Conservation (phyloP, 225 moss, liverwort and hornwort genomes). For the Polytrichum commune region DNA sequence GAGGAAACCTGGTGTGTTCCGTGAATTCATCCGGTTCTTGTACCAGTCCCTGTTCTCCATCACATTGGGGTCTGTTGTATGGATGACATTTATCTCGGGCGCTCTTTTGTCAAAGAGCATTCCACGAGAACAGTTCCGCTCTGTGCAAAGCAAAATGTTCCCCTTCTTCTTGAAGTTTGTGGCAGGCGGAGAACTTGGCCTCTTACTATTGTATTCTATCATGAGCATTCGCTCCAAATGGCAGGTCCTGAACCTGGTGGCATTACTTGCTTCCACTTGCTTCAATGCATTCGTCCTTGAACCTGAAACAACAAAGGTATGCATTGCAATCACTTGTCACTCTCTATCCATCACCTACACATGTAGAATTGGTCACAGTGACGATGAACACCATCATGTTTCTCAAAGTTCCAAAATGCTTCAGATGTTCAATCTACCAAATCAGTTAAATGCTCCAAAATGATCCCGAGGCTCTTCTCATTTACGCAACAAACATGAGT, state of each 20-base stretch:
- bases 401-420: too few relatives aligned
- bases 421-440: too few relatives aligned
- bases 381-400: too few relatives aligned
- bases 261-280: conserved; percentile 30
- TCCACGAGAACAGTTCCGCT: conserved; percentile 64
- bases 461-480: too few relatives aligned
- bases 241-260: conserved; percentile 48
- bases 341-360: too few relatives aligned
- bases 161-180: conserved; percentile 57
- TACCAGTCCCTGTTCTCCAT: conserved; percentile 60
- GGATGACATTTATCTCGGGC: conserved; percentile 86
- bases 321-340: not conserved
- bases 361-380: too few relatives aligned
- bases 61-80: conserved; percentile 56
- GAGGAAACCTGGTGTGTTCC: conserved; percentile 29
- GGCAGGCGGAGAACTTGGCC: conserved; percentile 32
- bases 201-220: conserved; percentile 42
- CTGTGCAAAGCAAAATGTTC: conserved; percentile 71
- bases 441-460: too few relatives aligned
- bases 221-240: conserved; percentile 32
- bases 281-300: conserved; percentile 72
- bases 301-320: conserved; percentile 79
- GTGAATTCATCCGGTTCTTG: conserved; percentile 34
- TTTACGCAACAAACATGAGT: too few relatives aligned
- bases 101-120: conserved; percentile 53